Conservation (phyloP, 1,284 basidiomycete species). For the Puccinia novopanici region DNA sequence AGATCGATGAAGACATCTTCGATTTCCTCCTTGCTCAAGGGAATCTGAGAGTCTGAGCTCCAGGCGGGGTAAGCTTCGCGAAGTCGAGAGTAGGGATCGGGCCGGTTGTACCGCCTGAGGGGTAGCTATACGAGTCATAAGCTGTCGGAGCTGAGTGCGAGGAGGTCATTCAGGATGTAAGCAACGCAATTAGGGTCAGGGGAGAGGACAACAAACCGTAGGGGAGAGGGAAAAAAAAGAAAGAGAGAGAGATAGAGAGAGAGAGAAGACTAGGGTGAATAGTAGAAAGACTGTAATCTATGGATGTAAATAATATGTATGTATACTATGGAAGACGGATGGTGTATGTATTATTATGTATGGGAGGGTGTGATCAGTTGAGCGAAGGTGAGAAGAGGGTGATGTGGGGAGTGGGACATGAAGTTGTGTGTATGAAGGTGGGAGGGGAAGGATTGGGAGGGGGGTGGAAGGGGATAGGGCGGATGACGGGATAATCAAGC, state of each 20-base stretch:
- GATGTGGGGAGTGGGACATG: neutral
- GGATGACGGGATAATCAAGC: conserved; percentile 27
- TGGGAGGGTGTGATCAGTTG: neutral
- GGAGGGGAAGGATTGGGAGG: neutral
- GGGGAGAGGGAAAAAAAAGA: neutral
- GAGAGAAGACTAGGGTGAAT: neutral
- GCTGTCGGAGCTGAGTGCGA: conserved; percentile 42
- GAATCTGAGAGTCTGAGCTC: conserved; percentile 82
- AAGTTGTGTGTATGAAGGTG: conserved; percentile 5
- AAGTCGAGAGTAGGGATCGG: conserved; percentile 50
- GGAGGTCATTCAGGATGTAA: conserved; percentile 15
- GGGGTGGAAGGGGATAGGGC: conserved; percentile 5
- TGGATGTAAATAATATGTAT: neutral
- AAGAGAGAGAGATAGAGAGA: neutral
- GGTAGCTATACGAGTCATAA: conserved; percentile 42
- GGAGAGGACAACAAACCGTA: neutral
- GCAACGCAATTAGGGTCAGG: neutral
- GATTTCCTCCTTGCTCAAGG: conserved; percentile 96
- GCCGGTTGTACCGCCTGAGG: conserved; percentile 18
- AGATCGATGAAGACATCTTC: conserved; percentile 98
- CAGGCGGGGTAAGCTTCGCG: conserved; percentile 89
- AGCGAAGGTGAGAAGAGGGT: neutral
- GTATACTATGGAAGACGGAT: neutral
- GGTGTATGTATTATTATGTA: neutral
- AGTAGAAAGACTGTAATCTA: conserved; percentile 4